These are phyloP conservation scores for Pseudoscleropodium purum DNA, from an alignment of 225 moss, liverwort and hornwort genomes.

Conservation along the genomic window DNA sequence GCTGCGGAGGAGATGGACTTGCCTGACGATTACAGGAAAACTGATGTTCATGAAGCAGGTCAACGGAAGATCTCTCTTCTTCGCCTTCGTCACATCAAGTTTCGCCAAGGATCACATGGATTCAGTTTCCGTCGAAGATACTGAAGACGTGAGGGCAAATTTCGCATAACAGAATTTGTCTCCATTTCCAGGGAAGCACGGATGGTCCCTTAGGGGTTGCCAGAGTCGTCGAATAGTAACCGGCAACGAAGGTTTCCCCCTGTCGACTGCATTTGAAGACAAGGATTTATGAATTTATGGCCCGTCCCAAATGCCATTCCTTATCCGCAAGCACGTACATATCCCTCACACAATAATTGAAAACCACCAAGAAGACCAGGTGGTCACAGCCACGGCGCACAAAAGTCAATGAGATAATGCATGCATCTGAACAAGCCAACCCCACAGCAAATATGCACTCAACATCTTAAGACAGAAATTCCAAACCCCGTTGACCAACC, in stretches of 20 bases:
- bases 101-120: too few relatives aligned
- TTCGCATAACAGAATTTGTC: background rate
- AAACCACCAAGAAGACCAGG: background rate
- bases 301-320: background rate
- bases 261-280: background rate
- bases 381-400: background rate
- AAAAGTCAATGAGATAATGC: too few relatives aligned
- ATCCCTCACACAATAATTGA: background rate
- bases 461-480: background rate
- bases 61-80: background rate
- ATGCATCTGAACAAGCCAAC: background rate
- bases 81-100: background rate
- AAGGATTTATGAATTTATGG: too few relatives aligned
- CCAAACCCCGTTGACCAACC: background rate
- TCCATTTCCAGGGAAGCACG: background rate
- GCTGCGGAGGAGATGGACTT: background rate
- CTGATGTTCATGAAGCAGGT: background rate
- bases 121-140: background rate
- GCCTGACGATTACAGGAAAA: background rate
- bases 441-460: background rate
- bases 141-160: too few relatives aligned
- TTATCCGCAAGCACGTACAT: background rate
- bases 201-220: rapidly evolving
- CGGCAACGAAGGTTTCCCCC: background rate
- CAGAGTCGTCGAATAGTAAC: too few relatives aligned